A percentile compares a stretch with the other conserved stretches of the same genome.
Conservation (phyloP, 148 eudicot genomes). For the Limonium bicolor region DNA sequence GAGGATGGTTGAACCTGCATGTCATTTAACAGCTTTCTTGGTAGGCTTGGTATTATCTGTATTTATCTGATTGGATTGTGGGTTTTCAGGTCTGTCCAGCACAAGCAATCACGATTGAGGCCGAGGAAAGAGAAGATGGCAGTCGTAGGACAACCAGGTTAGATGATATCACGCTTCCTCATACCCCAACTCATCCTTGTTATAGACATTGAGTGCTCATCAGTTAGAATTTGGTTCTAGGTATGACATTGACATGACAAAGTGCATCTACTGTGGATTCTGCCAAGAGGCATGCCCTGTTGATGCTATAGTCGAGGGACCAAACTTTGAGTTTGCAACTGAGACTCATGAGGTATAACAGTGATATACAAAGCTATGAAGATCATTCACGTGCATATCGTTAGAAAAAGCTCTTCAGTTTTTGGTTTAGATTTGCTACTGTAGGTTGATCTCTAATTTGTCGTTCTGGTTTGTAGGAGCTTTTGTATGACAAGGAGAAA, state of each 20-base stretch:
- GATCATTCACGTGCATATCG: no score
- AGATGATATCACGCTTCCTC: not conserved
- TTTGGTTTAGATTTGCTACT: no score
- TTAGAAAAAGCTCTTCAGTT: no score
- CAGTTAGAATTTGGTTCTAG: conserved; percentile 1
- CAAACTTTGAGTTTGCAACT: conserved; percentile 94
- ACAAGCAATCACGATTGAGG: conserved; percentile 68
- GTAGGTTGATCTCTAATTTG: no score
- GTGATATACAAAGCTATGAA: no score
- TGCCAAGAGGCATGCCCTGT: conserved; percentile 99
- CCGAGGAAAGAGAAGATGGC: conserved; percentile 69
- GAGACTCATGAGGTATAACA: conserved; percentile 98
- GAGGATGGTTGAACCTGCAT: no score
- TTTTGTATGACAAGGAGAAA: conserved; percentile 96
- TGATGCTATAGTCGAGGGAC: conserved; percentile 97
- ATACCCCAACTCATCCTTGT: not conserved
- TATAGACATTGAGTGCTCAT: not conserved
- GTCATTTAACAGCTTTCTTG: no score
- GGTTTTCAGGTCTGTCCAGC: conserved; percentile 44
- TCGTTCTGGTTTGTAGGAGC: conserved; percentile 51
- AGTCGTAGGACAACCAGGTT: conserved; percentile 66
- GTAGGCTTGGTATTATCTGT: no score
- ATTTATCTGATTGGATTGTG: no score
- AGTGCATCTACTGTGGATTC: conserved; percentile 94
- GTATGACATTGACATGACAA: conserved; percentile 75